phyloP scores from a whole-genome alignment of 2,329 filamentous ascomycete genomes.

The Fusarium sambucinum region DNA sequence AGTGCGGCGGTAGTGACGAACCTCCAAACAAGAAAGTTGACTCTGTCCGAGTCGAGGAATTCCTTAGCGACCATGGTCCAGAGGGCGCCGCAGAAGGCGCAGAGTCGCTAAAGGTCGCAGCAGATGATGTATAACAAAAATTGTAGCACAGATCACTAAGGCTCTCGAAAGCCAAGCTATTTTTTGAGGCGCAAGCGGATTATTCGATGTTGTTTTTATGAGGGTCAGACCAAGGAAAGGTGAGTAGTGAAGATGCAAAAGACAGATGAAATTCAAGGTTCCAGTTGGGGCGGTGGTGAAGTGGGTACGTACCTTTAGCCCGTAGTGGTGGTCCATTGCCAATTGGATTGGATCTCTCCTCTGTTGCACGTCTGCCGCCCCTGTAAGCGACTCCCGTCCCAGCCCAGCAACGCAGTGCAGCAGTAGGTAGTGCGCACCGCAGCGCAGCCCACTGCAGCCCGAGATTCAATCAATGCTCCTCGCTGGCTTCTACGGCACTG shows the following conservation, averaged over 20 bases:
- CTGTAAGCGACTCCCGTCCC: slow-evolving; percentile 34
- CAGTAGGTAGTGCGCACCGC: neutral
- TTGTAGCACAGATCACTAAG: slow-evolving; percentile 26
- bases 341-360: slow-evolving; percentile 7
- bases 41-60: slow-evolving; percentile 73
- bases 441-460: slow-evolving; percentile 21
- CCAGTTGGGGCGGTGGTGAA: slow-evolving; percentile 45
- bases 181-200: slow-evolving; percentile 29
- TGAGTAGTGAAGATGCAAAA: slow-evolving; percentile 53
- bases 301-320: slow-evolving; percentile 47
- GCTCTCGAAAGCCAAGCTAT: slow-evolving; percentile 38
- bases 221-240: slow-evolving; percentile 43
- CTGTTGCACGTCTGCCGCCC: slow-evolving; percentile 33
- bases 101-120: slow-evolving; percentile 45
- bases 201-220: slow-evolving; percentile 33
- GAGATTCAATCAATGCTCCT: slow-evolving; percentile 27
- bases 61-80: slow-evolving; percentile 67
- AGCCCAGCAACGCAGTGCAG: slow-evolving; percentile 11
- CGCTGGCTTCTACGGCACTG: slow-evolving; percentile 17
- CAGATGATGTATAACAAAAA: slow-evolving; percentile 21
- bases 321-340: neutral
- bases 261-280: slow-evolving; percentile 53
- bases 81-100: slow-evolving; percentile 52
- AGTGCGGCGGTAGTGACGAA: slow-evolving; percentile 59
- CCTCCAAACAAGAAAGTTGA: slow-evolving; percentile 80